These are phyloP conservation scores for Musa schizocarpa DNA, from an alignment of 176 grass and related monocot genomes.

Conservation along the genomic window DNA sequence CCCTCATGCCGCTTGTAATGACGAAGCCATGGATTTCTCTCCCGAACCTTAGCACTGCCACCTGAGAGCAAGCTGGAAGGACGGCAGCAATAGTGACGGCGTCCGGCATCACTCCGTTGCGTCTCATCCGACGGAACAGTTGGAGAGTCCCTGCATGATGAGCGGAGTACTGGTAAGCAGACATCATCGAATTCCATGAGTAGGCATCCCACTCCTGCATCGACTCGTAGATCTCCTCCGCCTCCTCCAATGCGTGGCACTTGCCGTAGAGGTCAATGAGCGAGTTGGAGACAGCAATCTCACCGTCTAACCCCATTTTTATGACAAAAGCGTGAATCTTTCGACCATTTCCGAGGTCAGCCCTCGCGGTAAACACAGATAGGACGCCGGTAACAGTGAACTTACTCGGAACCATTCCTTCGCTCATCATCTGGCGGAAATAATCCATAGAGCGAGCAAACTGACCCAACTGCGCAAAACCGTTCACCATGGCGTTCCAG, in stretches of 20 bases:
- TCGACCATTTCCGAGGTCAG: constrained; percentile 21
- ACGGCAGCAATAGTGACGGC: constrained; percentile 36
- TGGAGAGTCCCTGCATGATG: constrained; percentile 27
- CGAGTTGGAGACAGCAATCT: constrained; percentile 29
- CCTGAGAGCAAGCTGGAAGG: constrained; percentile 45
- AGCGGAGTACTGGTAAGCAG: constrained; percentile 43
- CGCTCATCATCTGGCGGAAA: constrained; percentile 41
- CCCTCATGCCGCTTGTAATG: constrained; percentile 32
- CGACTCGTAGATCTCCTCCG: constrained; percentile 38
- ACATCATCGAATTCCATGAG: constrained; percentile 75
- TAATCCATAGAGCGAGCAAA: constrained; percentile 33
- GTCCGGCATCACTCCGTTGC: constrained; percentile 15
- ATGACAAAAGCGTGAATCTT: constrained; percentile 35
- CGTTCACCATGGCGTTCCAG: constrained; percentile 4
- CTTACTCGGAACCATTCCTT: constrained; percentile 25
- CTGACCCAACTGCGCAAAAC: constrained; percentile 11
- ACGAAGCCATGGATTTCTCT: constrained; percentile 45
- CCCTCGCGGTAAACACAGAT: constrained; percentile 35
- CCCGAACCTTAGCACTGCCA: constrained; percentile 37
- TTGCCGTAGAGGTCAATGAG: constrained; percentile 62
- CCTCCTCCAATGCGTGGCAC: constrained; percentile 34
- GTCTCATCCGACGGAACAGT: constrained; percentile 39
- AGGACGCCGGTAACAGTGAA: constrained; percentile 51
- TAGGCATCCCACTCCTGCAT: constrained; percentile 41
- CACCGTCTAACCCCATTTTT: constrained; percentile 31